Evolutionary conservation across 2,329 filamentous ascomycete genomes (phyloP), one percentile per base, ranked within the genome.

Genomic region (Fusarium falciforme): DNA sequence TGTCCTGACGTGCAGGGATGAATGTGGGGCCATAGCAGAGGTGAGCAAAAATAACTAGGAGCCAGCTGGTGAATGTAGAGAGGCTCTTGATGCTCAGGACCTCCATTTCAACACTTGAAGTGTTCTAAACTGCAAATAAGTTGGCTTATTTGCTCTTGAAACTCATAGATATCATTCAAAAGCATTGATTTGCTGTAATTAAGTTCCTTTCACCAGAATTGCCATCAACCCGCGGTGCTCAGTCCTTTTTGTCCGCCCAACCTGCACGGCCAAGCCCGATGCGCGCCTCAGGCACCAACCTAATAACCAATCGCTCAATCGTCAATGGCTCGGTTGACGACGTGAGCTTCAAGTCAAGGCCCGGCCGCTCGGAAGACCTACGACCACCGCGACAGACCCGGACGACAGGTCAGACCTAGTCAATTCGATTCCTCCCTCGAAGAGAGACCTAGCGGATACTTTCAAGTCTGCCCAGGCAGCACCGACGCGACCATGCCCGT

Each of bases 401-500:
- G 66, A 70, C 64, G 63, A 71, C 71, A 66, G 71, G 71, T 68
- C 58, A 71, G 67, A 72, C 68, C 61, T 64, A 64, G 68, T 73
- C 78, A 79, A 79, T 79, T 78, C 70, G 67, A 72, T 38, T 65
- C 44, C 25, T 58, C 42, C 33, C 36, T 52, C 68, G 42, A 70
- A 57, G 20, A 64, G 58, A 68, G 29, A 49, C 35, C 38, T 33
- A 61, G n/a, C 64, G 36, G 55, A 59, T 65, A 71, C 70, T 29
- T 65, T 44, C 27, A 71, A 80, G 80, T 76, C 81, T 80, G 79
- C 80, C 68, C 62, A 72, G 71, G 79, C 78, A 81, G 80, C 81
- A 61, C 70, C 74, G 63, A 62, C 73, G 67, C 76, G 78, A 77
- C 64, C 70, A 92, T 92, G 90, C 88, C 88, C 68, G 83, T 92